phyloP scores from a whole-genome alignment of 208 protist genomes.

The Leishmania major region DNA sequence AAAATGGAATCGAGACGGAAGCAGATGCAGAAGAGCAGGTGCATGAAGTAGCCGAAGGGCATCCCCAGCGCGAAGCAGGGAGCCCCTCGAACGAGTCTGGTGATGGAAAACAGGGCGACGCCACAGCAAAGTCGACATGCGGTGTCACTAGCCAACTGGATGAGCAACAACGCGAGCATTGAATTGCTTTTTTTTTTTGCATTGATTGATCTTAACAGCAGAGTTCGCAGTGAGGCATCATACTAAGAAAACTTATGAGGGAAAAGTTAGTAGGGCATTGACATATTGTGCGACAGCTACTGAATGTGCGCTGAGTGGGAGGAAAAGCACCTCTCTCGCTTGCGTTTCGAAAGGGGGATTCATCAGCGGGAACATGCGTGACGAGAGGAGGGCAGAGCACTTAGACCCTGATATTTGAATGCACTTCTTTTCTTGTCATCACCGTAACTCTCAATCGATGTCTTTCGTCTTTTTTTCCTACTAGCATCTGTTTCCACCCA shows the following conservation, averaged over 20 bases:
- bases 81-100: neutral
- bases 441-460: neutral
- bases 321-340: neutral
- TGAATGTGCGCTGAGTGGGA: neutral
- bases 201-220: neutral
- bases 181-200: slow-evolving; percentile 19
- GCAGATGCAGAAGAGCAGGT: neutral
- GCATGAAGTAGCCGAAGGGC: neutral
- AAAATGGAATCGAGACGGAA: slow-evolving; percentile 3
- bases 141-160: neutral
- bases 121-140: neutral
- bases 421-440: neutral
- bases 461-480: slow-evolving; percentile 11
- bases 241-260: neutral
- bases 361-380: neutral
- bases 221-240: too few relatives aligned
- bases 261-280: neutral
- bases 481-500: neutral
- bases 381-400: neutral
- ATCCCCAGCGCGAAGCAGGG: neutral
- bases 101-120: neutral
- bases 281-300: neutral
- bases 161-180: neutral
- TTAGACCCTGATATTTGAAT: neutral
- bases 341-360: neutral